Base-by-base conservation (phyloP, 345 rosid species). In the Dimocarpus longan region DNA sequence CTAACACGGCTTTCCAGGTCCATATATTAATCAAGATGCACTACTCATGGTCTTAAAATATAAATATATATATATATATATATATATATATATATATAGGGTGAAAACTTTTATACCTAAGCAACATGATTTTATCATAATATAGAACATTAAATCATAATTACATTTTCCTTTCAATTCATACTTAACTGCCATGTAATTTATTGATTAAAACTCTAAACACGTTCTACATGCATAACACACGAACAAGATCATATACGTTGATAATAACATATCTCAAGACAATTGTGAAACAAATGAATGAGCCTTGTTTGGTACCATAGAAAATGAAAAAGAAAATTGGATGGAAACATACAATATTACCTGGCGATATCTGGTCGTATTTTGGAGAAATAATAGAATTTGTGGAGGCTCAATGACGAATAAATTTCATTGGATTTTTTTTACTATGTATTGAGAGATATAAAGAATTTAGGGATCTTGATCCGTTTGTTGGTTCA, bases 11-110 rank as follows among this genome's bases (percentile, higher is more conserved):
- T 8, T 42, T 32, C 42, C 18, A 16, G 52, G 5, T 26, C 13
- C 59, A 22, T 69, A 28, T 21, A 69, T 69, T 8, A 43, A 68
- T 68, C 18, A 42, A 44, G 59, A 69, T 46, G 56, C 57, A 69
- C 56, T 16, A 10, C 5, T 18, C 71, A 24, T 0, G 24, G 16
- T 8, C 37, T 46, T 3, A 6, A 46, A 24, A 46, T 46, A 24
- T 69, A 48, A 26, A 26, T 26, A 26, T 0, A 26, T 26, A 26
- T 26, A 26, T 0, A 26, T 26, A 26, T 26, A 26, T 26, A 26
- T 26, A 26, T 26, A 26, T 26, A 26, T 26, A 26, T 26, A 26
- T 26, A 26, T 69, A 48, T 11, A 32, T 2, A 3, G 2, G 54
- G 26, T 6, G 32, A 4, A 43, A 44, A 1, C 56, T 50, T 50